Base-by-base conservation (phyloP, 768 basidiomycete species). In the Naganishia friedmannii region DNA sequence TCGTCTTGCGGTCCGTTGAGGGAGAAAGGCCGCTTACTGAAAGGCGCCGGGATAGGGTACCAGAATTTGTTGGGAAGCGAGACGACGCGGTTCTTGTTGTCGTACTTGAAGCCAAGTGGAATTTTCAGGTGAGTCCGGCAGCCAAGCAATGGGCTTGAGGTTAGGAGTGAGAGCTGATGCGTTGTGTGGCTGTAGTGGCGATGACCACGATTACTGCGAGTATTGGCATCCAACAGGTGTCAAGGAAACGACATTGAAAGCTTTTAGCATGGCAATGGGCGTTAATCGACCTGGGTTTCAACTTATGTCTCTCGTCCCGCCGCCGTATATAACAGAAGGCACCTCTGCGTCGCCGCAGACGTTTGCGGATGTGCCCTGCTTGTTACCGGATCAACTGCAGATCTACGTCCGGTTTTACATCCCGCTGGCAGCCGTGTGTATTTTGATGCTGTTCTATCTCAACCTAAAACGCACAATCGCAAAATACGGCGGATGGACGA, bases 131-230 rank as follows among this genome's bases (percentile, higher is more conserved):
- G 60, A 69, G 75, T 58, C 42, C 42, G 42, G 9, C 7, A 5
- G 42, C 15, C 9, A 42, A 42, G 15, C 7, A 13, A 42, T 42
- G 23, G 34, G 7, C 4, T 26, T 21, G 23, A n/a, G n/a, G 19
- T 26, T 1, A 17, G 23, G 39, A 23, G 12, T n/a, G 26, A 17
- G 34, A 58, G 67, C 67, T 68, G 55, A 69, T n/a, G 23, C 21
- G 68, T 60, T n/a, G n/a, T 28, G 28, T 66, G 15, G 21, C 21
- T 37, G 8, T 70, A 92, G 91, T 74, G 95, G 92, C 6, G 93
- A 97, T 79, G 93, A 97, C 77, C 93, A 96, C 78, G 95, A 97
- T 76, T 92, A 94, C 73, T 98, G 95, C 80, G 91, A 91, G 82
- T 87, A 88, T 76, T 83, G 83, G 77, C 87, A 88, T 78, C 74